These are phyloP conservation scores for Heliamphora pulchella DNA, from an alignment of 179 eudicot genomes.

Conservation along the genomic window DNA sequence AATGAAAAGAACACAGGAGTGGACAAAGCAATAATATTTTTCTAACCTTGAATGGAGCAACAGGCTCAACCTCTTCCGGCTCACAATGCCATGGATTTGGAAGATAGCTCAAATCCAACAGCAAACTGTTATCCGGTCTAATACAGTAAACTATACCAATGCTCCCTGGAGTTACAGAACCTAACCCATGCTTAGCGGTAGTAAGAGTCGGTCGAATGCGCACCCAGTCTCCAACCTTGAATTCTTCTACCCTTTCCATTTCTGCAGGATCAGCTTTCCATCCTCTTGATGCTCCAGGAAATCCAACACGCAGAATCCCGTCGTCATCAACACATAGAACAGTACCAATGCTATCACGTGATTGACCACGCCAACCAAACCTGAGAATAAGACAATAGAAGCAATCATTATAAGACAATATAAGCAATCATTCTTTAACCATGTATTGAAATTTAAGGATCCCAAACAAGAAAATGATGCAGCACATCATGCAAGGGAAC, in stretches of 20 bases:
- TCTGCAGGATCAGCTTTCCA: constrained; percentile 99
- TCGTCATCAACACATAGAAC: constrained; percentile 98
- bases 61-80: constrained; percentile 98
- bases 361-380: constrained; percentile 91
- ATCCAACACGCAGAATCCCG: constrained; percentile 95
- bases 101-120: constrained; percentile 83
- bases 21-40: not conserved
- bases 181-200: constrained; percentile 89
- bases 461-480: not conserved
- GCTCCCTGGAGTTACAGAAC: constrained; percentile 95
- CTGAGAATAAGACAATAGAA: constrained; percentile 28
- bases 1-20: not conserved
- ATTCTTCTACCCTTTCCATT: constrained; percentile 98
- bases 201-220: constrained; percentile 94
- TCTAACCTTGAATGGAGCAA: constrained; percentile 77
- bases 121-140: constrained; percentile 82
- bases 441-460: not conserved
- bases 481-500: constrained; percentile 5
- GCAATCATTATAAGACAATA: too few relatives aligned
- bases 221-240: constrained; percentile 98
- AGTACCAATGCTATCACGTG: constrained; percentile 91
- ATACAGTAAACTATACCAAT: constrained; percentile 91
- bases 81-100: constrained; percentile 98
- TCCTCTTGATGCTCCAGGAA: constrained; percentile 99
- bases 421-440: not conserved